Evolutionary conservation across 2,329 filamentous ascomycete genomes (phyloP), one percentile per base, ranked within the genome.

Genomic region (Septoria linicola): DNA sequence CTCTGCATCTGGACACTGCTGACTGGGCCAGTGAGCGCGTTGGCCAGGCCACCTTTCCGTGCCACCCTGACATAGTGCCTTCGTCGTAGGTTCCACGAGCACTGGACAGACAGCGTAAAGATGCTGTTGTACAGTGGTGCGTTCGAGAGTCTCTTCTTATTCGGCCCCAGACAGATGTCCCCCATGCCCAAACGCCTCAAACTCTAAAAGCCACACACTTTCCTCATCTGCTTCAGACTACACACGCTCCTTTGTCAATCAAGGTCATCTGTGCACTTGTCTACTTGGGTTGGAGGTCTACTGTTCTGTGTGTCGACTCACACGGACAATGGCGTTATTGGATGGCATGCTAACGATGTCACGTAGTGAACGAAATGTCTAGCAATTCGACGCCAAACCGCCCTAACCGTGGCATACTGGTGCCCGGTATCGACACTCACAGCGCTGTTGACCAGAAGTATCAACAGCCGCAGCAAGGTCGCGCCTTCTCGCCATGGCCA

Each of bases 91-190:
- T 49, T 60, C 57, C 59, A 58, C 49, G 52, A 59, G 50, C 58
- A 51, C 52, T 53, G 42, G 35, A 41, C 41, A 53, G 52, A 47
- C 54, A 60, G 53, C 49, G 49, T 53, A 46, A 53, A 45, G 49
- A 62, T 56, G 55, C 53, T 61, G 59, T 60, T 61, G 49, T 57
- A 64, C 62, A 61, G 56, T 58, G 59, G 64, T 67, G 49, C 63
- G 64, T 66, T 36, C 46, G 42, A 50, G 45, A 56, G 48, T 47
- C 55, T 53, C 41, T 54, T 46, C 35, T 54, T 40, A 37, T 30
- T 53, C 48, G 36, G 49, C 46, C 42, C 41, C 32, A 52, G 49
- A 49, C 43, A 54, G 35, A 48, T 50, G 41, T 34, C 35, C 51
- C n/a, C 45, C 41, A 56, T 57, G 54, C 43, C 51, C 36, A 39